These are phyloP conservation scores for Candida frijolesensis DNA, from an alignment of 1,139 yeast genomes.

Conservation along the genomic window DNA sequence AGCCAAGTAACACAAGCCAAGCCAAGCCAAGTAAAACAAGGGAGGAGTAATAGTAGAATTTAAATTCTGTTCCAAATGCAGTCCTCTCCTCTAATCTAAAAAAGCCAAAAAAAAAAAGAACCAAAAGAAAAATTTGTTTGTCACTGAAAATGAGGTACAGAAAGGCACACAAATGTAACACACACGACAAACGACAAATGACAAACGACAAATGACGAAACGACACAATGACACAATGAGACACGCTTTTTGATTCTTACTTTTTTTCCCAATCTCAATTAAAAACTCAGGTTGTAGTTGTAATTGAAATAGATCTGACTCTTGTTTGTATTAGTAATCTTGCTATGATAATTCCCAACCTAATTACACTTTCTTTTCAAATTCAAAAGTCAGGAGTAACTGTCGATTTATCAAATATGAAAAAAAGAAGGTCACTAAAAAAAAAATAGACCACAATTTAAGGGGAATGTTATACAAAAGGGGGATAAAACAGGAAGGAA, in stretches of 20 bases:
- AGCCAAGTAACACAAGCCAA: neutral
- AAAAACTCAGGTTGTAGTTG: too few species aligned
- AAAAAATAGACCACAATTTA: neutral
- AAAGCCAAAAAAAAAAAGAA: neutral
- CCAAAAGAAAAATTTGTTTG: neutral
- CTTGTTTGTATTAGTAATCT: too few species aligned
- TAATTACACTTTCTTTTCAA: too few species aligned
- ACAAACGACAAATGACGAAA: neutral
- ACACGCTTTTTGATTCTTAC: neutral
- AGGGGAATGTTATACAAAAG: constrained; percentile 2
- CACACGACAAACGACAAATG: neutral
- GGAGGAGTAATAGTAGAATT: too few species aligned
- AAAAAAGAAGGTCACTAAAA: neutral
- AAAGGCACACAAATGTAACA: constrained; percentile 3
- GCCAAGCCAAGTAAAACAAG: neutral
- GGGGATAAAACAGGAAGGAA: neutral
- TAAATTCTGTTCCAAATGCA: too few species aligned
- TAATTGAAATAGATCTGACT: too few species aligned
- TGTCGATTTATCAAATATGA: too few species aligned
- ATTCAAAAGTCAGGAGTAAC: too few species aligned
- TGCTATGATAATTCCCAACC: too few species aligned
- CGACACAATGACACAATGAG: neutral
- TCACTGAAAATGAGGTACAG: constrained; percentile 2
- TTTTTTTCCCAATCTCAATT: neutral
- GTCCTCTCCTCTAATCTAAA: too few species aligned